phyloP scores from a whole-genome alignment of 75 land plant species.

The Selaginella tamariscina region DNA sequence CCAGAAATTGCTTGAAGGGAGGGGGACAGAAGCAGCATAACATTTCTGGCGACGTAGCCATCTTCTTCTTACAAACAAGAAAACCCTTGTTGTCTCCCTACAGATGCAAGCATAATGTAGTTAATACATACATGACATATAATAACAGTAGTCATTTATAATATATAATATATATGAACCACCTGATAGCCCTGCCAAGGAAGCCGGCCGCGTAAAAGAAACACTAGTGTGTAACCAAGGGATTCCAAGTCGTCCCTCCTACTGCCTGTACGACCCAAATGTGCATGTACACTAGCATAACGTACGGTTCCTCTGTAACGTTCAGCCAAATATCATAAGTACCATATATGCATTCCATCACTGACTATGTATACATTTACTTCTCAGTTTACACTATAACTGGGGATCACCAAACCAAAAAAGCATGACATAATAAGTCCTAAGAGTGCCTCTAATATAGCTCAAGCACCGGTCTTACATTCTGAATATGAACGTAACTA shows the following conservation, averaged over 20 bases:
- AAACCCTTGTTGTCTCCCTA: constrained; percentile 97
- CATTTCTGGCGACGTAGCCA: constrained; percentile 92
- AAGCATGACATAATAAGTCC: no score
- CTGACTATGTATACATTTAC: no score
- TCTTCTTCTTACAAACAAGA: constrained; percentile 92
- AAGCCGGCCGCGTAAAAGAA: constrained; percentile 77
- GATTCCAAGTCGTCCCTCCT: constrained; percentile 95
- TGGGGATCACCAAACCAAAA: no score
- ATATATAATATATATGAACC: neutral
- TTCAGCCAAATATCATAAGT: neutral
- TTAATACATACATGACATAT: no score
- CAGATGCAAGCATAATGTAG: neutral
- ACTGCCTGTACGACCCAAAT: constrained; percentile 89
- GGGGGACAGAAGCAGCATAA: constrained; percentile 83
- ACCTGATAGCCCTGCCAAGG: constrained; percentile 99
- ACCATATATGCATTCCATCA: no score
- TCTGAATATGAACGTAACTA: no score
- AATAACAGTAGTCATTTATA: neutral
- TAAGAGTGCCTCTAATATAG: neutral
- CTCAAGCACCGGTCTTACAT: neutral
- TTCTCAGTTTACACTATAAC: no score
- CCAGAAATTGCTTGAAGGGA: constrained; percentile 79
- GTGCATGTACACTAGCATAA: constrained; percentile 99
- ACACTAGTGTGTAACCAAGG: constrained; percentile 84
- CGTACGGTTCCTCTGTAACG: constrained; percentile 80